Percentiles rank a stretch among this genome's conserved stretches.
phyloP scores from a whole-genome alignment of 164 flowering plant genomes.

The Sextonia rubra region DNA sequence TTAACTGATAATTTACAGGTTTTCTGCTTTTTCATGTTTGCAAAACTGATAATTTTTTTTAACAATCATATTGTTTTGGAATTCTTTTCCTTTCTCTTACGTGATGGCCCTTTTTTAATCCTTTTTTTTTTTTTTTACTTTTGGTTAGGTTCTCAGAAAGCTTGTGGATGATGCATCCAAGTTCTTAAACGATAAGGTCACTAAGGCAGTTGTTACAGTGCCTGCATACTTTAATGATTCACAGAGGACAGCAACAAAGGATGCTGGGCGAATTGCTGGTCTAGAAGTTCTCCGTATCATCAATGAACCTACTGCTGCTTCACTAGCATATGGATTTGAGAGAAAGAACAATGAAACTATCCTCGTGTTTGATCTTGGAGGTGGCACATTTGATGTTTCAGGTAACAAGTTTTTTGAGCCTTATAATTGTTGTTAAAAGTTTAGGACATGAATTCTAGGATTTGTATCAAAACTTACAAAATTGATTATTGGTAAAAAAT shows the following conservation, averaged over 20 bases:
- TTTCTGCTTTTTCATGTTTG: too few relatives aligned
- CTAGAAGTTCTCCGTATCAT: slow-evolving; percentile 83
- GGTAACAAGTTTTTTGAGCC: slow-evolving; percentile 34
- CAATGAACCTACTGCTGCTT: slow-evolving; percentile 93
- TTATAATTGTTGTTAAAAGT: background rate
- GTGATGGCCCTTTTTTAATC: too few relatives aligned
- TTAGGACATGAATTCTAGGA: too few relatives aligned
- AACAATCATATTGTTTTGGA: too few relatives aligned
- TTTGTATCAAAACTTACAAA: too few relatives aligned
- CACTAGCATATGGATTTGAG: slow-evolving; percentile 91
- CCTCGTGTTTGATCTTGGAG: slow-evolving; percentile 88
- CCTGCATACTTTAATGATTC: slow-evolving; percentile 95
- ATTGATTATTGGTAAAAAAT: too few relatives aligned
- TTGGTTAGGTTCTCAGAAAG: background rate
- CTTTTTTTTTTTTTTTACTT: background rate
- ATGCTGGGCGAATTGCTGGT: slow-evolving; percentile 94
- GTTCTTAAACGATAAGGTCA: slow-evolving; percentile 79
- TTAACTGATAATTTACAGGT: too few relatives aligned
- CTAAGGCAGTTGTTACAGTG: slow-evolving; percentile 87
- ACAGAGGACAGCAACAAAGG: slow-evolving; percentile 92
- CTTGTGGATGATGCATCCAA: slow-evolving; percentile 93
- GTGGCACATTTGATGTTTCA: slow-evolving; percentile 92
- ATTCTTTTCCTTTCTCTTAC: too few relatives aligned
- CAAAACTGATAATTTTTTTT: too few relatives aligned
- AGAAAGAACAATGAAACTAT: slow-evolving; percentile 89